Evolutionary conservation across 2,329 filamentous ascomycete genomes (phyloP).

Genomic region (Ploettnerulaceae sp.): DNA sequence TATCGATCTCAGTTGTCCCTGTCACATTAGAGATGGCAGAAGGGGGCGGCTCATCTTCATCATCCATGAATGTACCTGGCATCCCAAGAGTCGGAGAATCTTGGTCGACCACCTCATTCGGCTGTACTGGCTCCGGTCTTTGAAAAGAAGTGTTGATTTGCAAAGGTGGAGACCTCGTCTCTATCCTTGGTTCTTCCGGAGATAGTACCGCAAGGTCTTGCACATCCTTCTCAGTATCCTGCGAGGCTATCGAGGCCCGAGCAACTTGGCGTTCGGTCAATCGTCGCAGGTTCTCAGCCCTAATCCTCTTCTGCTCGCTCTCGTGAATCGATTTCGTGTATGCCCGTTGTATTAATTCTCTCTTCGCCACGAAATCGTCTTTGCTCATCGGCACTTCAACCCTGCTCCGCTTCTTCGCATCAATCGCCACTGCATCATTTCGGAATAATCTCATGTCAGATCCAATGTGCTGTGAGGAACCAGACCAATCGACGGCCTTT

Average conservation of each 20-base stretch:
- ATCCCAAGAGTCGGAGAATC: conserved; percentile 66
- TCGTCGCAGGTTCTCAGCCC: conserved; percentile 39
- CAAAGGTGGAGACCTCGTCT: conserved; percentile 15
- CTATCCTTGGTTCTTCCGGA: conserved; percentile 1
- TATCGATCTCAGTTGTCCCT: conserved; percentile 66
- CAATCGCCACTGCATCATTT: conserved; percentile 19
- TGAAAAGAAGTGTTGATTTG: conserved; percentile 29
- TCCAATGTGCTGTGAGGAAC: conserved; percentile 24
- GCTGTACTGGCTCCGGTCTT: conserved; percentile 6
- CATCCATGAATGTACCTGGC: conserved; percentile 53
- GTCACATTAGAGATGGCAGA: conserved; percentile 57
- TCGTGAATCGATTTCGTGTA: conserved; percentile 81
- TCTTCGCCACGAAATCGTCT: conserved; percentile 78
- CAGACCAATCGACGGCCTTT: conserved; percentile 49
- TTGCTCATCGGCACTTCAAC: conserved; percentile 51
- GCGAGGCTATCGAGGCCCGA: conserved; percentile 27
- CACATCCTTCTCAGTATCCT: conserved; percentile 27
- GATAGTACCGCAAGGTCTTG: conserved; percentile 4
- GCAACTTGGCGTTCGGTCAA: conserved; percentile 23
- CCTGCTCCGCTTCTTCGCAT: conserved; percentile 41
- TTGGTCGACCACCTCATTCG: conserved; percentile 10
- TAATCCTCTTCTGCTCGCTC: conserved; percentile 53
- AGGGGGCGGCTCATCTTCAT: conserved; percentile 48
- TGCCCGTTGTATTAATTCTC: conserved; percentile 77
- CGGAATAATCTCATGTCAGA: conserved; percentile 31